phyloP scores from a whole-genome alignment of 2,329 filamentous ascomycete species.

The Apiospora kogelbergensis region DNA sequence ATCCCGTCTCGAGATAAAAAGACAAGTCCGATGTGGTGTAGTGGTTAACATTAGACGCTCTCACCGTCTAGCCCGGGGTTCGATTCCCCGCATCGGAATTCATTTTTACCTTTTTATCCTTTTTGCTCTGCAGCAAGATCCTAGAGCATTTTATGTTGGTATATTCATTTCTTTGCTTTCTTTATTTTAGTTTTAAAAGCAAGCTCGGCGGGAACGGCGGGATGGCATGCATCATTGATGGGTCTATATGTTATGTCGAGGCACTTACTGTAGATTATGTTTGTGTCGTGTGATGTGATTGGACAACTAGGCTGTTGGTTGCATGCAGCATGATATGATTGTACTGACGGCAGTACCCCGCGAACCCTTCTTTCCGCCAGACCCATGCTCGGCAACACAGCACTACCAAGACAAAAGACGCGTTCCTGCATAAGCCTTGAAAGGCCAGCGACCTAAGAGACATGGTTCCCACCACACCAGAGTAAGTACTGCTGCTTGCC shows the following conservation, averaged over 20 bases:
- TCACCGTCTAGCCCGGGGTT: conserved; percentile 28
- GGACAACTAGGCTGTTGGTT: not conserved
- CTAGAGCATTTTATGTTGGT: too few relatives aligned
- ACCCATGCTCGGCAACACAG: not conserved
- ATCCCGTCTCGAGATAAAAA: too few relatives aligned
- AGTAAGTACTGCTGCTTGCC: not conserved
- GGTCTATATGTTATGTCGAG: too few relatives aligned
- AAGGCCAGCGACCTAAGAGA: not conserved
- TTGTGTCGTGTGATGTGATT: not conserved
- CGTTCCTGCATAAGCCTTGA: not conserved
- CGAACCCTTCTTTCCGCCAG: not conserved
- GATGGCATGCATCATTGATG: too few relatives aligned
- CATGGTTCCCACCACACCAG: not conserved
- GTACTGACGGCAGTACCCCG: too few relatives aligned
- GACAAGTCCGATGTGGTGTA: not conserved
- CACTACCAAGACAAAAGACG: not conserved
- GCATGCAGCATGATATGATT: too few relatives aligned
- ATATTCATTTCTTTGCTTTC: too few relatives aligned
- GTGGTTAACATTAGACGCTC: conserved; percentile 2
- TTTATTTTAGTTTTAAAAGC: too few relatives aligned
- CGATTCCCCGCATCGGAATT: conserved; percentile 30
- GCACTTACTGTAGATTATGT: not conserved
- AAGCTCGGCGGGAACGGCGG: too few relatives aligned
- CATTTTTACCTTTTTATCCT: too few relatives aligned
- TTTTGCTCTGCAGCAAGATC: too few relatives aligned